Conservation (phyloP, 2,329 filamentous ascomycete species). For the Gyromitra esculenta region DNA sequence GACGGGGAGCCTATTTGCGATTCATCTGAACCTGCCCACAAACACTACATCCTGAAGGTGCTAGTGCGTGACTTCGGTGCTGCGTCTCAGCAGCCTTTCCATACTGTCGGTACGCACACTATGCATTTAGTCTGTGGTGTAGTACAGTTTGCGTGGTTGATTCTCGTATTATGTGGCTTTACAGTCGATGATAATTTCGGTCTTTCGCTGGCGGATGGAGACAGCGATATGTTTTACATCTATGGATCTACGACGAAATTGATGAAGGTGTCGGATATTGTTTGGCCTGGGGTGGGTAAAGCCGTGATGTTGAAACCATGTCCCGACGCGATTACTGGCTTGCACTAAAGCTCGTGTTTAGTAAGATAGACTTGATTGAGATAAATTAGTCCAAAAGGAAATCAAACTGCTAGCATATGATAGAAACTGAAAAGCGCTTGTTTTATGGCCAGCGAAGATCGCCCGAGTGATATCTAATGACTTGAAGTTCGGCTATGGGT, state of each 20-base stretch:
- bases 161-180: conserved; percentile 9
- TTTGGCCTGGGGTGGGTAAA: conserved; percentile 15
- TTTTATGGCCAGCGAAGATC: neutral
- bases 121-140: conserved; percentile 29
- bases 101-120: conserved; percentile 10
- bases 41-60: conserved; percentile 19
- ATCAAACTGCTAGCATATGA: neutral
- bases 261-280: conserved; percentile 4
- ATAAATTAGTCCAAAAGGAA: neutral
- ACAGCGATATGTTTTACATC: neutral
- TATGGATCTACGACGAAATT: neutral
- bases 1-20: neutral
- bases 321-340: neutral
- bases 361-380: neutral
- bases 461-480: neutral
- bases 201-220: neutral
- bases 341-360: neutral
- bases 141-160: conserved; percentile 5
- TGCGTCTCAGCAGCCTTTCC: neutral
- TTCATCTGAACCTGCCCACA: neutral
- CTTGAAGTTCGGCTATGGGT: neutral
- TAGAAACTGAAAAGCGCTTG: neutral
- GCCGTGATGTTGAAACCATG: neutral
- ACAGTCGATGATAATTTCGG: neutral
- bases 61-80: neutral